Conservation (phyloP, 768 basidiomycete species). For the Auricularia sp. region DNA sequence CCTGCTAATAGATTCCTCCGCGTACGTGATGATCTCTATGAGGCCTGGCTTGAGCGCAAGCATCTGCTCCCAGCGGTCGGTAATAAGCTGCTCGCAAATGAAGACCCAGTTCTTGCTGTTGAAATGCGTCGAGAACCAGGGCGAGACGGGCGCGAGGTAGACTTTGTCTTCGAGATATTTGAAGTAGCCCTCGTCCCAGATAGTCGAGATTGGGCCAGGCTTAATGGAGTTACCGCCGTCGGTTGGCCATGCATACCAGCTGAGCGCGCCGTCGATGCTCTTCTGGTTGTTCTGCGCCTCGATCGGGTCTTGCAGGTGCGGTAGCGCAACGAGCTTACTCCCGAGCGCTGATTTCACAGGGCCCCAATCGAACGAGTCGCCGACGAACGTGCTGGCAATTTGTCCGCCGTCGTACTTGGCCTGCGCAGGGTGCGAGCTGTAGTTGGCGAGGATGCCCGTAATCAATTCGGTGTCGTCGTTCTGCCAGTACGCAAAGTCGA, state of each 20-base stretch:
- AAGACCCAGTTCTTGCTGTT: conserved; percentile 4
- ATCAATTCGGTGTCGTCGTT: conserved; percentile 1
- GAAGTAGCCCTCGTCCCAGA: background rate
- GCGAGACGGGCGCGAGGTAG: conserved; percentile 2
- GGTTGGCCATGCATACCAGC: background rate
- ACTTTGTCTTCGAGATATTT: background rate
- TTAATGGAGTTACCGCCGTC: conserved; percentile 1
- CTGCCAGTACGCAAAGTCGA: conserved; percentile 3
- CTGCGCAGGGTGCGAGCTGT: conserved; percentile 1
- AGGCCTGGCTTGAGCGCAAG: background rate
- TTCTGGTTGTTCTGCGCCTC: conserved; percentile 2
- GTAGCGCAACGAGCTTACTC: background rate
- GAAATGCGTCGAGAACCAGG: background rate
- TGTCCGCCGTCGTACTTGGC: background rate
- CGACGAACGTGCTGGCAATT: conserved; percentile 1
- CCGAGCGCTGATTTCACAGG: background rate
- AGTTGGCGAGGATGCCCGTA: conserved; percentile 1
- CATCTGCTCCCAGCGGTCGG: conserved; percentile 3
- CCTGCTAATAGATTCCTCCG: background rate
- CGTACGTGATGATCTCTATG: conserved; percentile 2
- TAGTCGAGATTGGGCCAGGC: background rate
- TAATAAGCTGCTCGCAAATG: conserved; percentile 2
- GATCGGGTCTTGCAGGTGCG: conserved; percentile 1
- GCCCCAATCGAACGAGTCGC: conserved; percentile 3
- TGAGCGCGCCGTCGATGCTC: conserved; percentile 3